phyloP scores from a whole-genome alignment of 305 asterid species.

The Fraxinus sp. region DNA sequence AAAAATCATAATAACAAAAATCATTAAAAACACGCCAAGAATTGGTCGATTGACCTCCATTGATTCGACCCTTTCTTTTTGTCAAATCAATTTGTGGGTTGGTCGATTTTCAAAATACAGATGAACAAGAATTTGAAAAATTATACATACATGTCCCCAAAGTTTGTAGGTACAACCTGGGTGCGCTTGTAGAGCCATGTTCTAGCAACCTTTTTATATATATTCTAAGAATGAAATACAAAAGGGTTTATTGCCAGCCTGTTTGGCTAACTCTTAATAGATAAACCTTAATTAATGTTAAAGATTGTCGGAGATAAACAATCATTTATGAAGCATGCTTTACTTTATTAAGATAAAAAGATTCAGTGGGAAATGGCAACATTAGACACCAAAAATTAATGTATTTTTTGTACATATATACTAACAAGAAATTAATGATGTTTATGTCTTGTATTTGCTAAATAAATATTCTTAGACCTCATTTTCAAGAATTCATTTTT shows the following conservation, averaged over 20 bases:
- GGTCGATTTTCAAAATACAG: not conserved
- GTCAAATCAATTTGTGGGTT: not conserved
- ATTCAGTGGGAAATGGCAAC: slow-evolving; percentile 27
- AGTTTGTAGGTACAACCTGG: slow-evolving; percentile 19
- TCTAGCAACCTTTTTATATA: slow-evolving; percentile 34
- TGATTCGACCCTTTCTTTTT: not conserved
- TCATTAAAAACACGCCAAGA: too few relatives aligned
- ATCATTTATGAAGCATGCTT: slow-evolving; percentile 33
- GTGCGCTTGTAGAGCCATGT: slow-evolving; percentile 42
- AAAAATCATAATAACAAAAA: not conserved
- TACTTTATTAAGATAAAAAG: slow-evolving; percentile 14
- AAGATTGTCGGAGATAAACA: slow-evolving; percentile 56
- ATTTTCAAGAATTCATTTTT: too few relatives aligned
- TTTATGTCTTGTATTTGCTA: too few relatives aligned
- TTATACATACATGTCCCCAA: not conserved
- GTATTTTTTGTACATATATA: not conserved
- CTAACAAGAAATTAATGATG: not conserved
- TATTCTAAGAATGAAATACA: not conserved
- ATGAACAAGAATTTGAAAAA: not conserved
- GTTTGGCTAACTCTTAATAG: slow-evolving; percentile 35
- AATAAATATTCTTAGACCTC: too few relatives aligned
- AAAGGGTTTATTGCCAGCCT: slow-evolving; percentile 41
- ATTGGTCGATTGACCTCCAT: not conserved
- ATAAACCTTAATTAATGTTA: slow-evolving; percentile 34
- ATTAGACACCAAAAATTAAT: slow-evolving; percentile 22